Evolutionary conservation across 257 asterid genomes (phyloP), one percentile per base, ranked within the genome.

Genomic region (Solanum rostratum): DNA sequence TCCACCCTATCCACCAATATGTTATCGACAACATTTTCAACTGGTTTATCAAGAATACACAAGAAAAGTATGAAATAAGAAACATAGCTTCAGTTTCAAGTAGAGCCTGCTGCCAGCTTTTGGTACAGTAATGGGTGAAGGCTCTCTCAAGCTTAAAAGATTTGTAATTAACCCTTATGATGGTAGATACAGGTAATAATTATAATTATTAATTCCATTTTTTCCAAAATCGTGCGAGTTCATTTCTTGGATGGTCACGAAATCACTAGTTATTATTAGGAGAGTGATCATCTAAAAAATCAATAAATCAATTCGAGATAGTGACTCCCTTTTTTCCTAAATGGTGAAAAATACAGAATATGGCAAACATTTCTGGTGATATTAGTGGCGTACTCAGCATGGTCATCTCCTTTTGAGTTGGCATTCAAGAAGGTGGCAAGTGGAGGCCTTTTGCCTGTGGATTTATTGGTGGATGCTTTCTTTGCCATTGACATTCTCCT

Each of bases 51-150:
- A 33, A 33, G 39, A 33, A 33, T 33, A 33, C 39, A 33, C 39
- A 3, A 39, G 43, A 39, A 39, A 39, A 39, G 43, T n/a, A n/a
- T n/a, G 91, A 94, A 53, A 82, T 89, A 10, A 91, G 86, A 80
- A 94, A 95, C 89, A 84, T 93, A 22, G 91, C 97, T 8, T 94
- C 99, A 4, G 92, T 95, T 82, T 94, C 99, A n/a, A 94, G 98
- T 91, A 95, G 98, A 95, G 98, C 83, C 88, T 95, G 68, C 84
- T 95, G 92, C 97, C 98, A 66, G 97, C 98, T 85, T 95, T 95
- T 76, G 98, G 99, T 73, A 94, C 93, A 54, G 89, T 90, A 37
- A 88, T 93, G 46, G 96, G 92, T 57, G 97, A 95, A 84, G 92
- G 93, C 57, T 80, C 91, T 43, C 39, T 86, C 4, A 84, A 71